Evolutionary conservation across 106 monocot genomes (phyloP).

Genomic region (Triglochin maritima): DNA sequence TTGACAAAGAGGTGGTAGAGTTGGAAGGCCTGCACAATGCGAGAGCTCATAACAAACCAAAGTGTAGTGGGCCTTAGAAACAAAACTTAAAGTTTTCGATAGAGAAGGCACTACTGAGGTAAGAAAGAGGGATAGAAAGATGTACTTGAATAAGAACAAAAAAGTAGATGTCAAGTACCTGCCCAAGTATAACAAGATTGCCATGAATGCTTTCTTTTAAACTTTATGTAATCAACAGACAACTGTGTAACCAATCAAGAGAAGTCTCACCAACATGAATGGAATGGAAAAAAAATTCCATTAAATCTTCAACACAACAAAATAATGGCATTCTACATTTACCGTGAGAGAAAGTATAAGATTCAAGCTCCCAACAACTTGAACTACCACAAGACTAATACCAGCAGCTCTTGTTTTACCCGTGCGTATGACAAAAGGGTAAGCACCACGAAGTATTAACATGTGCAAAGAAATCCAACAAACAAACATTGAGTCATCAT

Average conservation of each 20-base stretch:
- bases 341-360: conserved; percentile 30
- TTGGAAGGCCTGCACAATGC: conserved; percentile 28
- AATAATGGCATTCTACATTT: neutral
- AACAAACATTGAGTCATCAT: no score
- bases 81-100: conserved; percentile 13
- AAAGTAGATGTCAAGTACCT: conserved; percentile 6
- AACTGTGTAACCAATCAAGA: conserved; percentile 6
- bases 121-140: neutral
- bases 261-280: neutral
- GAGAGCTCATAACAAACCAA: conserved; percentile 37
- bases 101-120: neutral
- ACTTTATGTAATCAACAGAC: conserved; percentile 15
- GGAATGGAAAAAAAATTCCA: neutral
- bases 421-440: neutral
- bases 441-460: no score
- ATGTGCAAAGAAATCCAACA: no score
- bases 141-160: neutral
- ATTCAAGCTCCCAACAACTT: conserved; percentile 27
- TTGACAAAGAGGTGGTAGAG: conserved; percentile 29
- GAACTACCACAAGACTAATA: conserved; percentile 22
- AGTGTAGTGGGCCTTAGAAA: conserved; percentile 31
- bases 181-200: conserved; percentile 28
- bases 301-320: neutral
- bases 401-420: conserved; percentile 5
- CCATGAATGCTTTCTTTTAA: conserved; percentile 9